Conservation (phyloP, 1,284 basidiomycete species). For the Austroboletus niveus region DNA sequence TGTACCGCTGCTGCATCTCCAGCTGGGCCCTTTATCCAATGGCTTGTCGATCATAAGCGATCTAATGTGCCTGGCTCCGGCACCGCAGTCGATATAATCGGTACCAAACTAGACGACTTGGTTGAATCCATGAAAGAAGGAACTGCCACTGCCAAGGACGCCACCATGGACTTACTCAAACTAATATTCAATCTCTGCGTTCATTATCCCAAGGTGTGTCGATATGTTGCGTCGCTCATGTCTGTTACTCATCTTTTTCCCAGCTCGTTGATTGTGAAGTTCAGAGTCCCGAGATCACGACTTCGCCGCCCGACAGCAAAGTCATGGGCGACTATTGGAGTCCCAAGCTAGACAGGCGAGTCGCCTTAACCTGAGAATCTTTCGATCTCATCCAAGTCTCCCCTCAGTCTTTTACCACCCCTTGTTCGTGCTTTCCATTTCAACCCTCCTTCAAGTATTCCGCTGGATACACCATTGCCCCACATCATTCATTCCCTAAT, state of each 20-base stretch:
- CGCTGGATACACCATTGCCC: conserved; percentile 64
- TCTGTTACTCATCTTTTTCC: neutral
- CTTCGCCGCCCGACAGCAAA: conserved; percentile 28
- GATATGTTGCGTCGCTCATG: neutral
- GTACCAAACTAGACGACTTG: conserved; percentile 57
- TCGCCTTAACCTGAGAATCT: conserved; percentile 1
- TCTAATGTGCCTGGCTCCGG: conserved; percentile 38
- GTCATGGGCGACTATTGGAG: conserved; percentile 68
- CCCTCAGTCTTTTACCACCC: conserved; percentile 49
- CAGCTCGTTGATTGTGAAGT: conserved; percentile 48
- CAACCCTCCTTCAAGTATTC: conserved; percentile 57
- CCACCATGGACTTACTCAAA: conserved; percentile 74
- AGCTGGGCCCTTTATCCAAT: conserved; percentile 47
- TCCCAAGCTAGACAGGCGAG: conserved; percentile 64
- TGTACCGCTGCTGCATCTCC: conserved; percentile 52
- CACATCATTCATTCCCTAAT: conserved; percentile 76
- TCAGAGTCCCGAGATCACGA: conserved; percentile 35
- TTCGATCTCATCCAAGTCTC: conserved; percentile 3
- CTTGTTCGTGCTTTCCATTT: conserved; percentile 62
- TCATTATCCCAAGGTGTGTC: conserved; percentile 60
- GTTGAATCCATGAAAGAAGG: conserved; percentile 46
- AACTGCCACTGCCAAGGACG: conserved; percentile 60
- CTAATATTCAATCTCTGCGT: conserved; percentile 72
- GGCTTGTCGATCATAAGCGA: conserved; percentile 60
- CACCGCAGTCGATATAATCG: conserved; percentile 60